Percentiles rank a stretch among this genome's conserved stretches.
Conservation (phyloP, 1,139 yeast genomes). For the Nakaseomyces kungkrabaensis region DNA sequence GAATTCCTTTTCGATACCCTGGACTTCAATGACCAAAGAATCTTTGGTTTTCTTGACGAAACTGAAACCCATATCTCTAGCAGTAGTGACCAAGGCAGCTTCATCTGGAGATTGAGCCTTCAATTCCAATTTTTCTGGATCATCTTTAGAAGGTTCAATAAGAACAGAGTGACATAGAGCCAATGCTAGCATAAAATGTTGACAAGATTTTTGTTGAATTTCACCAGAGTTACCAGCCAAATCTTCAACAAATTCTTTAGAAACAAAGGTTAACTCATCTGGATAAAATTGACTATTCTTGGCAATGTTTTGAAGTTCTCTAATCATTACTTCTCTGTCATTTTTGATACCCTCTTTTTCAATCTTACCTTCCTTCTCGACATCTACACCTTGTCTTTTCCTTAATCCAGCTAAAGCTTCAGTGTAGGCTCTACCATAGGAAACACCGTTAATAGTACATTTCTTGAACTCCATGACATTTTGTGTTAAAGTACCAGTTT, state of each 20-base stretch:
- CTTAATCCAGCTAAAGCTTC: constrained; percentile 92
- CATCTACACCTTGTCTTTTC: constrained; percentile 77
- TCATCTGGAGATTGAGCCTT: constrained; percentile 98
- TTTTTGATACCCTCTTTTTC: constrained; percentile 52
- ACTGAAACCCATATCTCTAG: constrained; percentile 83
- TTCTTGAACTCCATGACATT: constrained; percentile 96
- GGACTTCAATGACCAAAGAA: constrained; percentile 61
- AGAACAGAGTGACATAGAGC: constrained; percentile 90
- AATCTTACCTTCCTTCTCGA: constrained; percentile 51
- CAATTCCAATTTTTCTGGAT: constrained; percentile 50
- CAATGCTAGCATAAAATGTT: constrained; percentile 75
- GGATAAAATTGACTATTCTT: constrained; percentile 49
- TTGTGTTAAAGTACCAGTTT: constrained; percentile 94
- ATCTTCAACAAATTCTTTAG: constrained; percentile 54
- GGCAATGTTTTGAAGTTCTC: constrained; percentile 35
- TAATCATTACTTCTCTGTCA: constrained; percentile 61
- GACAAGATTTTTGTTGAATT: constrained; percentile 53
- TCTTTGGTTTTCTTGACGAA: constrained; percentile 66
- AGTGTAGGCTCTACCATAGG: constrained; percentile 87
- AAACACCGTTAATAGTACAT: constrained; percentile 77
- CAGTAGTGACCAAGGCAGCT: constrained; percentile 92
- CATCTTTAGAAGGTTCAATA: constrained; percentile 53
- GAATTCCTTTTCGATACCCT: constrained; percentile 63
- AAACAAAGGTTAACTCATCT: constrained; percentile 69
- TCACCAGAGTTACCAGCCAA: constrained; percentile 41